Percentiles rank a stretch among this genome's conserved stretches.
phyloP scores from a whole-genome alignment of 2,329 filamentous ascomycete genomes.

The Geosmithia putterillii region DNA sequence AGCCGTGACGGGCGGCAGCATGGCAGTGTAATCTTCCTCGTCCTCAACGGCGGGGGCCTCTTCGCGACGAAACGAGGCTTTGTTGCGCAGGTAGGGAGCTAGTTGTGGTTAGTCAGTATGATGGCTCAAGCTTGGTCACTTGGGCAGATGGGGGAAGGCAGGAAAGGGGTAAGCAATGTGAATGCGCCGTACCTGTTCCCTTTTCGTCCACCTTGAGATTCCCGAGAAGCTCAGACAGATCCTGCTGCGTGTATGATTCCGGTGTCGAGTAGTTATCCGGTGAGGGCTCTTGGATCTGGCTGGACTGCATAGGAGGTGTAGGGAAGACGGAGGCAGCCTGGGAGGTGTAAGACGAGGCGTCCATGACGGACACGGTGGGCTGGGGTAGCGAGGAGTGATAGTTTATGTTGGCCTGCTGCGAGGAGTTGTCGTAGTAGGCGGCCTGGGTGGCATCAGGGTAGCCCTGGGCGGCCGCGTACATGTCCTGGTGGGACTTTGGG shows the following conservation, averaged over 20 bases:
- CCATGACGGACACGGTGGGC: constrained; percentile 34
- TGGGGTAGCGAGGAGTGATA: constrained; percentile 35
- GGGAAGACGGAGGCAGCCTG: constrained; percentile 37
- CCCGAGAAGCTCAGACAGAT: constrained; percentile 70
- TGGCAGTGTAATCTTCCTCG: constrained; percentile 59
- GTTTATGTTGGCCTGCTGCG: constrained; percentile 29
- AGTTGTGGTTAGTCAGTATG: no score
- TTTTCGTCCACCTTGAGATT: constrained; percentile 78
- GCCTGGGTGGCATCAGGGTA: background rate
- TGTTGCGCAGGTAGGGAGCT: constrained; percentile 77
- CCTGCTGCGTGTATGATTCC: constrained; percentile 55
- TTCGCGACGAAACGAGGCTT: constrained; percentile 34
- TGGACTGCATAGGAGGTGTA: constrained; percentile 30
- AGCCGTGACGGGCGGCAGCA: constrained; percentile 54
- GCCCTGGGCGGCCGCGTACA: background rate
- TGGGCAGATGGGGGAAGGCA: background rate
- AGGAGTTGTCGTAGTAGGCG: constrained; percentile 35
- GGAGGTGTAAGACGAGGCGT: constrained; percentile 32
- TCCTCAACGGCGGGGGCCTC: constrained; percentile 57
- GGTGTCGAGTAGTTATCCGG: constrained; percentile 38
- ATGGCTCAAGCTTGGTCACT: no score
- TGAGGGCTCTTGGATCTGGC: constrained; percentile 20
- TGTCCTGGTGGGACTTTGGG: constrained; percentile 7
- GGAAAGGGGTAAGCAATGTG: background rate
- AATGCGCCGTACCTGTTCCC: constrained; percentile 67